Evolutionary conservation across 371 early-diverging fungal species (phyloP).

Genomic region (Mortierella sp.): DNA sequence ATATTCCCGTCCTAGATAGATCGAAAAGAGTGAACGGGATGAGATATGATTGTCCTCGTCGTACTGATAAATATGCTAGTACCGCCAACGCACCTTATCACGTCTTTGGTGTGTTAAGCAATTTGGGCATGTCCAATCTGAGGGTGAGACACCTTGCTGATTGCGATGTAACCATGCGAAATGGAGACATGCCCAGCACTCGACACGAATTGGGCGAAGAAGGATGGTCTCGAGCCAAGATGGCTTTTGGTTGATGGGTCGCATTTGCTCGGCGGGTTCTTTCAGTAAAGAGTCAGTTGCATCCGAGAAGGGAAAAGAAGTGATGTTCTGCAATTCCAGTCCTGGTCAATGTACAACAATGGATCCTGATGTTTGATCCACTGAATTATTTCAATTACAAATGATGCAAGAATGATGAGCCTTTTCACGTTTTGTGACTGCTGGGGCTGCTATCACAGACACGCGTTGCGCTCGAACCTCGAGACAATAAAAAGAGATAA

Average conservation of each 20-base stretch:
- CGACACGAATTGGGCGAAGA: conserved; percentile 39
- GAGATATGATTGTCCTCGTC: background rate
- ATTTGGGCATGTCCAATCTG: conserved; percentile 52
- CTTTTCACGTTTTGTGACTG: background rate
- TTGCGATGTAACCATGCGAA: conserved; percentile 43
- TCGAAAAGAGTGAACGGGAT: background rate
- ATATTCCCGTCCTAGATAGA: conserved; percentile 42
- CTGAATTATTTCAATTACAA: background rate
- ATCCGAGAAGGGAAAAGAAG: background rate
- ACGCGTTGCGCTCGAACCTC: background rate
- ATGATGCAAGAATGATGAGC: too few species aligned
- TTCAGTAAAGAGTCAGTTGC: background rate
- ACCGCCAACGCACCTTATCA: conserved; percentile 22
- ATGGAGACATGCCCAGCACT: conserved; percentile 51
- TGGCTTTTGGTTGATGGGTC: conserved; percentile 33
- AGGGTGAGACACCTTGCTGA: conserved; percentile 24
- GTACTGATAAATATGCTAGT: background rate
- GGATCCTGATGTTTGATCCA: background rate
- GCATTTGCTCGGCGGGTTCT: background rate
- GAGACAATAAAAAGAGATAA: background rate
- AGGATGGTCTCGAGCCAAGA: conserved; percentile 39
- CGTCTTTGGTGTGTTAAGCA: conserved; percentile 44
- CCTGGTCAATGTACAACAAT: background rate
- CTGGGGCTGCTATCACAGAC: background rate
- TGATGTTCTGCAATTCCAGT: background rate